Base-by-base conservation (phyloP, 106 monocot species). In the Cymbidium sinense region DNA sequence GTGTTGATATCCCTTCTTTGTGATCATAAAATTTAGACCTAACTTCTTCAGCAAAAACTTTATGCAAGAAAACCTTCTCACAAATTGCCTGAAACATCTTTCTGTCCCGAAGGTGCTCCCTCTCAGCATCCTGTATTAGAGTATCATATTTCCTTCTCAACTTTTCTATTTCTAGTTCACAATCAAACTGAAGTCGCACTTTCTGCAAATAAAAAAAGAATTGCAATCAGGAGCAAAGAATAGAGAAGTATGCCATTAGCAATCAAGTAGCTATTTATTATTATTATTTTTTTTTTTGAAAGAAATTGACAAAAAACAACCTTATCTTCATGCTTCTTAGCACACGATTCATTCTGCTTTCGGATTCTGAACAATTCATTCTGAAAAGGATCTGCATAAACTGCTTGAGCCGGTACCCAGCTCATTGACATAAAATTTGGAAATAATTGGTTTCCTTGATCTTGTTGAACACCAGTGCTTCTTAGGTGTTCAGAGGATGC, bases 11-110 rank as follows among this genome's bases (percentile, higher is more conserved):
- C 8, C 62, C 73, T 12, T 70, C 73, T 39, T 76, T 88, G 35
- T 79, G 58, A 41, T 90, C 85, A 75, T 83, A 78, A 77, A 94
- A 98, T 70, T 88, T 86, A 2, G 79, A 76, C 52, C 94, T 83
- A 75, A 98, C 87, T 78, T 92, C 88, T 80, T 95, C 88, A 41
- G 95, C 92, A 61, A 95, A 79, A 34, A 85, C 54, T 77, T 77
- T 82, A 72, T 93, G 86, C 11, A 86, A 37, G 20, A 37, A 31
- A 75, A 95, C 87, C 84, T 90, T 95, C 15, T 77, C 83, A 64
- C 88, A 86, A 2, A 93, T 77, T 29, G 78, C 61, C 15, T 69
- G 83, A 29, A 90, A 76, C 4, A 70, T 54, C 75, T 86, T 85
- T 73, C 79, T 88, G 29, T 86, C 82, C 18, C 79, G 80, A 33